Evolutionary conservation across 768 basidiomycete genomes (phyloP), one percentile per base, ranked within the genome.

Genomic region (Polyporus arcularius): DNA sequence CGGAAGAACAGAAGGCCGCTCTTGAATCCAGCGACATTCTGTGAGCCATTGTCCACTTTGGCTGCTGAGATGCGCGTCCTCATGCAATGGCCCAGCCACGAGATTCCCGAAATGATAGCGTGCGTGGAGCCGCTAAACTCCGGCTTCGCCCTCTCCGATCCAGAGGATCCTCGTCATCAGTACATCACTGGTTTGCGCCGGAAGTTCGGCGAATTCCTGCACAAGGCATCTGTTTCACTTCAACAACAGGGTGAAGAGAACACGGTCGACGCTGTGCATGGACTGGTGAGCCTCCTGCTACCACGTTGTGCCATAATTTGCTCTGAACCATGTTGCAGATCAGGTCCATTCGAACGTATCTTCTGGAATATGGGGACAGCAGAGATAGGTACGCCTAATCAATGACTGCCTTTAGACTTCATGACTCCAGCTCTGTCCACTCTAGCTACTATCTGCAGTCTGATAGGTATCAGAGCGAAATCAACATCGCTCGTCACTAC

Each of bases 81-180:
- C 43, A 41, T 14, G 15, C 40, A 43, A 31, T 11, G 31, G 4
- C 60, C 21, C 56, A 92, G 90, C 42, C 78, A 87, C 63, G 89
- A 90, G 65, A 83, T 88, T 28, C 85, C 87, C 1, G 91, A 92
- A 69, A 90, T 92, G 83, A 86, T 93, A 61, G 84, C 85, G 9
- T 77, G 83, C 28, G 73, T 87, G 2, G 79, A 84, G 26, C 80
- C 87, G 10, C 71, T 91, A 58, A 80, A 78, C 47, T 82, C 88
- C 42, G 87, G 88, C 1, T 89, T 92, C 66, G 82, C 85, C 16
- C 76, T 95, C 16, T 80, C 79, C 12, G 85, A 94, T 68, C 77
- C 84, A 9, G 66, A 74, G 2, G 90, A 94, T 70, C 82, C 82
- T 4, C 81, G 85, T 38, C 85, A 88, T 69, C 78, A 82, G 61